Evolutionary conservation across 805 yeast genomes (phyloP).

Genomic region (Saccharomycopsis olivae): DNA sequence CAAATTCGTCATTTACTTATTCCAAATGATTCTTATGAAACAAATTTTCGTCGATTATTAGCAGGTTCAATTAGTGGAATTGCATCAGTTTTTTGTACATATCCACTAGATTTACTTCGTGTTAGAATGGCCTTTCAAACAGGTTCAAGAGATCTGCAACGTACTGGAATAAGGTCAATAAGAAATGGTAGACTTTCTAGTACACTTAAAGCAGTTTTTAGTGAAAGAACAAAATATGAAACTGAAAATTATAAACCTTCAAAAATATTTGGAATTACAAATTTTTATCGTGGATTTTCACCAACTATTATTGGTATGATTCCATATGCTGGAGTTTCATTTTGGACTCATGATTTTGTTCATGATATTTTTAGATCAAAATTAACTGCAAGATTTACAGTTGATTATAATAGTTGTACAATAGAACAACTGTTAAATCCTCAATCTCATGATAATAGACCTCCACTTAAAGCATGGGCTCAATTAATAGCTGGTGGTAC

Average conservation of each 20-base stretch:
- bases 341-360: conserved; percentile 82
- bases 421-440: too few relatives aligned
- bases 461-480: conserved; percentile 81
- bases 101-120: conserved; percentile 83
- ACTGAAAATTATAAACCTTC: conserved; percentile 18
- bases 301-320: conserved; percentile 94
- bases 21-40: conserved; percentile 65
- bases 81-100: conserved; percentile 76
- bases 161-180: background rate
- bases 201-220: conserved; percentile 21
- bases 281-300: conserved; percentile 88
- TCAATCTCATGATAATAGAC: conserved; percentile 30
- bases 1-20: conserved; percentile 75
- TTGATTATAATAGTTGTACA: conserved; percentile 14
- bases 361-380: conserved; percentile 78
- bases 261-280: conserved; percentile 30
- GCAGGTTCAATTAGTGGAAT: conserved; percentile 92
- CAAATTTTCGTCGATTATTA: conserved; percentile 66
- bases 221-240: conserved; percentile 18
- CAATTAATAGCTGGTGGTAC: conserved; percentile 89
- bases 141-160: too few relatives aligned
- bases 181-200: conserved; percentile 21
- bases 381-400: conserved; percentile 43
- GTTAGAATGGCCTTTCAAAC: conserved; percentile 91
- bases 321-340: conserved; percentile 97